Percentiles rank a stretch among this genome's conserved stretches.
Conservation (phyloP, 2,329 filamentous ascomycete species). For the Xylariales sp. region DNA sequence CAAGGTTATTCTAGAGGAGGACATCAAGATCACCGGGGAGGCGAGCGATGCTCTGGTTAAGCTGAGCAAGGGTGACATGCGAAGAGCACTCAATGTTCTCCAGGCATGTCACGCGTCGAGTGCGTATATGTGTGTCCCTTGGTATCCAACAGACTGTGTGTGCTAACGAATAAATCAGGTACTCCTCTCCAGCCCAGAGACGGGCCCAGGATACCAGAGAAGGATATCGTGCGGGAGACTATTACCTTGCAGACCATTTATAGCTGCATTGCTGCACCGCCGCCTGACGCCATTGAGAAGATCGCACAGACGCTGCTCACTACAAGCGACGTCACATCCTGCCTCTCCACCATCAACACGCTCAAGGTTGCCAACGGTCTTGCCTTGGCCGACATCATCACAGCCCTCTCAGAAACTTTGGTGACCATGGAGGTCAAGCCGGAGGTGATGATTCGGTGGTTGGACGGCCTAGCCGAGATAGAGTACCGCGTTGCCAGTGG, state of each 20-base stretch:
- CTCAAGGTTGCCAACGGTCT: conserved; percentile 83
- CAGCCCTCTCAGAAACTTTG: conserved; percentile 77
- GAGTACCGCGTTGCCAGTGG: conserved; percentile 89
- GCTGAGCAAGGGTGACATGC: conserved; percentile 94
- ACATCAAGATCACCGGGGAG: conserved; percentile 75
- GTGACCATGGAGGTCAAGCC: conserved; percentile 77
- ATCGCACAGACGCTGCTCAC: conserved; percentile 81
- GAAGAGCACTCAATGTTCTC: conserved; percentile 87
- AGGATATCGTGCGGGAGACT: conserved; percentile 67
- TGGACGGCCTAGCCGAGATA: conserved; percentile 86
- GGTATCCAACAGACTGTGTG: background rate
- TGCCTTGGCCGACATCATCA: conserved; percentile 90
- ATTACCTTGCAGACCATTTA: conserved; percentile 94
- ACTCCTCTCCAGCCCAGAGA: conserved; percentile 62
- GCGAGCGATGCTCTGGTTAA: conserved; percentile 80
- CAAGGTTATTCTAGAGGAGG: conserved; percentile 82
- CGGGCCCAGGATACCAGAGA: conserved; percentile 54
- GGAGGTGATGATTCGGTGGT: conserved; percentile 85
- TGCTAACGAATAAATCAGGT: conserved; percentile 35
- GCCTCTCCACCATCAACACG: conserved; percentile 80
- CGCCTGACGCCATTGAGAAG: conserved; percentile 79
- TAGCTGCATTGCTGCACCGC: conserved; percentile 93
- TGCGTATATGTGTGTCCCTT: conserved; percentile 32
- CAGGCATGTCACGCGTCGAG: conserved; percentile 96
- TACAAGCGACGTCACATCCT: conserved; percentile 84